Evolutionary conservation across 345 rosid species (phyloP).

Genomic region (Citrus maxima): DNA sequence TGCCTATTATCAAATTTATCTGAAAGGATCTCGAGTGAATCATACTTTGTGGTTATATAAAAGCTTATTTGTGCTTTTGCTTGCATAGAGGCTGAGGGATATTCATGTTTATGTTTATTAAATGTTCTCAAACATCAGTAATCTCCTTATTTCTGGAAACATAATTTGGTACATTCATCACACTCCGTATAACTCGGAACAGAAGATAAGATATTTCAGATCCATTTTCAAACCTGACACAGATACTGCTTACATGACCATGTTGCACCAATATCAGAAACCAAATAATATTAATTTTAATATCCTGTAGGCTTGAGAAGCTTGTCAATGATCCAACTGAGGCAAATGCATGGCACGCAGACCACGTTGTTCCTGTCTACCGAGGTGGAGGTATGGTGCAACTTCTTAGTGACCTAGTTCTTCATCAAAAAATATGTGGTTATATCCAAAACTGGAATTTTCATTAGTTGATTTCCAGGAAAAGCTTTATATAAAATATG

Average conservation of each 20-base stretch:
- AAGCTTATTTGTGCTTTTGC: background rate
- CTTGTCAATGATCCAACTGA: conserved; percentile 72
- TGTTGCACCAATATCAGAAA: background rate
- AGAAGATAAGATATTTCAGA: background rate
- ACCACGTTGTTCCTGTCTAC: conserved; percentile 88
- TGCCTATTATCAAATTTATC: conserved; percentile 2
- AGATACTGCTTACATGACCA: background rate
- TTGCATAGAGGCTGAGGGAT: background rate
- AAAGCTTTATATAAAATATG: background rate
- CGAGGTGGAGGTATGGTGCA: conserved; percentile 74
- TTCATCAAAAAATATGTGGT: background rate
- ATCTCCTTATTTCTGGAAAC: background rate
- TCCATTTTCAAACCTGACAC: background rate
- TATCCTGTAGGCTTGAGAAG: conserved; percentile 60
- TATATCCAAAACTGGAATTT: background rate
- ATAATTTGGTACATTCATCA: conserved; percentile 5
- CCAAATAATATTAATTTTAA: conserved; percentile 13
- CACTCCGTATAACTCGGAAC: background rate
- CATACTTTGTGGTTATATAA: background rate
- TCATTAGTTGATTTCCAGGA: background rate
- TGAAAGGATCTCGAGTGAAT: background rate
- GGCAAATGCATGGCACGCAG: conserved; percentile 97
- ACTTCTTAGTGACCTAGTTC: background rate
- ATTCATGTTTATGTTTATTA: background rate
- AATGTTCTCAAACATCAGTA: background rate